Evolutionary conservation across 352 stramenopile genomes (phyloP).

Genomic region (Phytophthora boehmeriae): DNA sequence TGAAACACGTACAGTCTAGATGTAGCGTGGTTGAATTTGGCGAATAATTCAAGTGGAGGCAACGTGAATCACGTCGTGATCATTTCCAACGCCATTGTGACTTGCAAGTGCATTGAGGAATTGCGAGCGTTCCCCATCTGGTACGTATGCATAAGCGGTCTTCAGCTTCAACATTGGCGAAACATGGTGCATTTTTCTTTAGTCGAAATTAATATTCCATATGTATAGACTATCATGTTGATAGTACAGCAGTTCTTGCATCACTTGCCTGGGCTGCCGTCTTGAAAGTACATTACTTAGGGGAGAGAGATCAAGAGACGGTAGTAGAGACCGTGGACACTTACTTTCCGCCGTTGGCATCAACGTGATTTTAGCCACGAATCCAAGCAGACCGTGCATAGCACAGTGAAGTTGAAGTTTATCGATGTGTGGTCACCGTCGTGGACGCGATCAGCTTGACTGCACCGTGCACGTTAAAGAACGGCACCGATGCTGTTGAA

Average conservation of each 20-base stretch:
- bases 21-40: slow-evolving; percentile 36
- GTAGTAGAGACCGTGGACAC: too few relatives aligned
- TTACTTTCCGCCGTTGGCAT: too few relatives aligned
- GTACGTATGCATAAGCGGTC: neutral
- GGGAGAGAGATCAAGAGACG: too few relatives aligned
- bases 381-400: slow-evolving; percentile 11
- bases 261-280: too few relatives aligned
- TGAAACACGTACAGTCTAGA: too few relatives aligned
- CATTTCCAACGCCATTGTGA: slow-evolving; percentile 1
- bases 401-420: slow-evolving; percentile 23
- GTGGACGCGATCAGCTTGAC: neutral
- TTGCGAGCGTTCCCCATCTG: neutral
- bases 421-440: neutral
- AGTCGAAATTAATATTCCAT: too few relatives aligned
- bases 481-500: neutral
- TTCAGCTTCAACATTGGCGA: neutral
- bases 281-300: too few relatives aligned
- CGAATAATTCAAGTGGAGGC: slow-evolving; percentile 28
- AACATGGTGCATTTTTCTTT: neutral
- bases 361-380: slow-evolving; percentile 13
- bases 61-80: too few relatives aligned
- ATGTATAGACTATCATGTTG: too few relatives aligned
- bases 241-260: too few relatives aligned
- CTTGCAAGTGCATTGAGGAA: slow-evolving; percentile 1
- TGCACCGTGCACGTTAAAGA: slow-evolving; percentile 10